Base-by-base conservation (phyloP, 2,329 filamentous ascomycete genomes). In the Cladosporium sp. region DNA sequence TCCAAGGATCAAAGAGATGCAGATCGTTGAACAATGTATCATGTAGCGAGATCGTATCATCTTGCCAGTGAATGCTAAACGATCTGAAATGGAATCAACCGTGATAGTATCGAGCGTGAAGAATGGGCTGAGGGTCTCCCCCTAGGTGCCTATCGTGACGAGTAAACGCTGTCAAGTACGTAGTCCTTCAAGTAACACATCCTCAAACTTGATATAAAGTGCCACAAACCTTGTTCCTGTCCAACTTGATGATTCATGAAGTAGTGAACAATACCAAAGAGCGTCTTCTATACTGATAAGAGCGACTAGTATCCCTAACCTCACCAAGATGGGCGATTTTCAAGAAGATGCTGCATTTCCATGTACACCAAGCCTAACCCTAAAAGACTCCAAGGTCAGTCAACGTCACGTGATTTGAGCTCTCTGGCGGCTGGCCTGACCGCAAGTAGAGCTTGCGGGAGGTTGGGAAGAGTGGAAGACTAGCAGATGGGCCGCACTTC, bases 371-470 rank as follows among this genome's bases (percentile, higher is more conserved):
- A 46, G 11, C n/a, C 40, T 7, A 46, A 46, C 40, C 40, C 40
- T 46, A 46, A 3, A 26, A 26, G 23, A 26, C 23, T 26, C 23
- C 23, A 26, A 26, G 23, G 23, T 26, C 23, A 26, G 23, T 26
- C 23, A 26, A 26, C 23, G 1, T 46, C 40, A 12, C 40, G 40
- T 46, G 40, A 46, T 12, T n/a, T 21, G n/a, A 46, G 37, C 37
- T 44, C 37, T 44, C n/a, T 2, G 31, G 11, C 2, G 46, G 53
- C 28, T 37, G 11, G n/a, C 11, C 18, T 55, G 52, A 21, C 52
- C 58, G 14, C 46, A 61, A 49, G 40, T 23, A 61, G 58, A 28
- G 26, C 58, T 61, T 61, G 29, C 58, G 33, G 40, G 58, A 46
- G 40, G 57, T 46, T 49, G 26, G 40, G 52, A 55, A 35, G 37